phyloP scores from a whole-genome alignment of 805 yeast genomes.

The Teunomyces panamensis region DNA sequence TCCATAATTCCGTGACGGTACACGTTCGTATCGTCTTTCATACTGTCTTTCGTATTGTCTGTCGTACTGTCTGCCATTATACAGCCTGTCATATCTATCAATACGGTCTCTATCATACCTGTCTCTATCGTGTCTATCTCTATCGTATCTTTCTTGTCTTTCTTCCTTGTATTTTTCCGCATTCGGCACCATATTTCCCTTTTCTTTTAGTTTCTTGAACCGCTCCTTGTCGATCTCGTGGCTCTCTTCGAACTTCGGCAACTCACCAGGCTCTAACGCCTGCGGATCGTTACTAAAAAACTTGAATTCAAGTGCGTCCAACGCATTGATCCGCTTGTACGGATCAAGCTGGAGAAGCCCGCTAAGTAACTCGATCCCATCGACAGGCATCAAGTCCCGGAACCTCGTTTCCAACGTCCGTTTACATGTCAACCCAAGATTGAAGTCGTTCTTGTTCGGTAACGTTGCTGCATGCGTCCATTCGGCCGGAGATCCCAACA shows the following conservation, averaged over 20 bases:
- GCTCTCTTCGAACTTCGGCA: slow-evolving; percentile 76
- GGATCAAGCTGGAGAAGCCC: slow-evolving; percentile 73
- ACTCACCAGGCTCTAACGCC: slow-evolving; percentile 51
- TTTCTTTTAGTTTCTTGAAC: slow-evolving; percentile 43
- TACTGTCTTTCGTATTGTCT: neutral
- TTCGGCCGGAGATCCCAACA: slow-evolving; percentile 75
- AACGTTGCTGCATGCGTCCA: slow-evolving; percentile 63
- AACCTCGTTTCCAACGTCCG: slow-evolving; percentile 52
- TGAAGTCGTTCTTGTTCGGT: slow-evolving; percentile 52
- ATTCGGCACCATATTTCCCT: neutral
- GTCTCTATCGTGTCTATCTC: neutral
- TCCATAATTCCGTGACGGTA: neutral
- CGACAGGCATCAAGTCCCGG: slow-evolving; percentile 35
- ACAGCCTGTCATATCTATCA: neutral
- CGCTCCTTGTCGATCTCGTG: slow-evolving; percentile 82
- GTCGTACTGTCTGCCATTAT: neutral
- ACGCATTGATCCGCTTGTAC: slow-evolving; percentile 67
- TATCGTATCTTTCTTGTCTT: neutral
- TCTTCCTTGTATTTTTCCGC: slow-evolving; percentile 17
- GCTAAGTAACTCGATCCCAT: slow-evolving; percentile 55
- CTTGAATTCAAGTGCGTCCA: slow-evolving; percentile 66
- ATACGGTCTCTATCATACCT: neutral
- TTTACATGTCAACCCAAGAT: slow-evolving; percentile 42
- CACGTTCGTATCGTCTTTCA: neutral
- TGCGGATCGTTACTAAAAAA: slow-evolving; percentile 69